phyloP scores from a whole-genome alignment of 495 filamentous ascomycete genomes.

The Lasiosphaeriaceae sp. region DNA sequence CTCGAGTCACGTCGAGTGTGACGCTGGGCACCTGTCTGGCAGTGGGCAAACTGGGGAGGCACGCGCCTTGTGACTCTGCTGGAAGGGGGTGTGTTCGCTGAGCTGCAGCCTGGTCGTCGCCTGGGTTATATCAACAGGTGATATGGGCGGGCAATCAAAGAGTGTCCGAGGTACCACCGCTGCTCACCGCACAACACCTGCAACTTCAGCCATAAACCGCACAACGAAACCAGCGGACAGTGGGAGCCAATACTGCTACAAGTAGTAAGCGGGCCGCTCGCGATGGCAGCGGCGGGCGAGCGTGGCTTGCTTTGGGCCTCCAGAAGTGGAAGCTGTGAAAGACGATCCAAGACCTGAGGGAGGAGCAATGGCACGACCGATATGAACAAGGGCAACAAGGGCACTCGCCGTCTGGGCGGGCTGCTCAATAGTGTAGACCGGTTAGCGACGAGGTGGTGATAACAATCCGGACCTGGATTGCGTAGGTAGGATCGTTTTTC shows the following conservation, averaged over 20 bases:
- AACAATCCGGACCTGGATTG: no score
- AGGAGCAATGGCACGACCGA: no score
- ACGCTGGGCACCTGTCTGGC: slow-evolving; percentile 12
- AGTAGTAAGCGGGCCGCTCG: background rate
- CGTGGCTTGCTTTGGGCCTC: no score
- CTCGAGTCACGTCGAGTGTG: slow-evolving; percentile 12
- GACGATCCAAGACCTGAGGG: no score
- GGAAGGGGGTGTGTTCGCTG: background rate
- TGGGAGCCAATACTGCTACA: background rate
- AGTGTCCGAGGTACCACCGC: slow-evolving; percentile 35
- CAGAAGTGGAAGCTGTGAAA: no score
- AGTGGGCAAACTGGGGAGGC: background rate
- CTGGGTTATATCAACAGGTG: slow-evolving; percentile 21
- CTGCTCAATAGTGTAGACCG: no score
- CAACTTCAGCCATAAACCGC: slow-evolving; percentile 11
- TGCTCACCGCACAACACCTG: slow-evolving; percentile 17
- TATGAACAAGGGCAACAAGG: no score
- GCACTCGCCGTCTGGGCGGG: no score
- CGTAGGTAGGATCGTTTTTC: no score
- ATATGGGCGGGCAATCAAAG: slow-evolving; percentile 36
- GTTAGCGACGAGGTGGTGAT: no score
- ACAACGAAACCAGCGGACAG: slow-evolving; percentile 1
- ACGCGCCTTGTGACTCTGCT: slow-evolving; percentile 7
- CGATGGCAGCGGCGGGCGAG: background rate
- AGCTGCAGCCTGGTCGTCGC: background rate